phyloP scores from a whole-genome alignment of 2,329 filamentous ascomycete genomes.

The Aaosphaeria arxii region DNA sequence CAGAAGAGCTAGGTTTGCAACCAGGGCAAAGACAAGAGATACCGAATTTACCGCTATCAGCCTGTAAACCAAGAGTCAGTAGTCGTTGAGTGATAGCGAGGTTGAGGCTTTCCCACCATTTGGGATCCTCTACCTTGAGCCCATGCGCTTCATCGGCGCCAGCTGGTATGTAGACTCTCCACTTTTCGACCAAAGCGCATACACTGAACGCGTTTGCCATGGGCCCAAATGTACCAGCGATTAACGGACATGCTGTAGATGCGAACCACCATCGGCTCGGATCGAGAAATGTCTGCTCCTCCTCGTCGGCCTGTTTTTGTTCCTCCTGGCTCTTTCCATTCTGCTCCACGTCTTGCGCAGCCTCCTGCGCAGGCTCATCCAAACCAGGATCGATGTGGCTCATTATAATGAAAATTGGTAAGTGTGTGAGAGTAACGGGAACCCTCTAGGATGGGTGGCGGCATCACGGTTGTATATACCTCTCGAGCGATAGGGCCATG shows the following conservation, averaged over 20 bases:
- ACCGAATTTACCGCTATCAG: conserved; percentile 55
- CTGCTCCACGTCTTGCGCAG: conserved; percentile 45
- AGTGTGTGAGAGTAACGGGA: no score
- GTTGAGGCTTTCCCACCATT: conserved; percentile 38
- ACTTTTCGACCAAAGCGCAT: conserved; percentile 55
- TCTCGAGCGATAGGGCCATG: no score
- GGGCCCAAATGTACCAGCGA: conserved; percentile 55
- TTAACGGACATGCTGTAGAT: conserved; percentile 56
- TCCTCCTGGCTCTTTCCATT: conserved; percentile 24
- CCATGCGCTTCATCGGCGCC: conserved; percentile 45
- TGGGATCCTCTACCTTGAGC: conserved; percentile 50
- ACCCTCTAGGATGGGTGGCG: no score
- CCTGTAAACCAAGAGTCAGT: conserved; percentile 25
- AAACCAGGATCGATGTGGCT: conserved; percentile 49
- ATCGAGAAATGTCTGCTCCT: conserved; percentile 43
- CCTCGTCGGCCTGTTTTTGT: conserved; percentile 34
- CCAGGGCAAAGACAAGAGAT: conserved; percentile 53
- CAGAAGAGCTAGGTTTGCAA: conserved; percentile 54
- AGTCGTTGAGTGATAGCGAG: background rate
- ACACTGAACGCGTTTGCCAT: conserved; percentile 56
- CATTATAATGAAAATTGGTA: conserved; percentile 10
- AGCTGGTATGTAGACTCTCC: conserved; percentile 52
- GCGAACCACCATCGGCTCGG: conserved; percentile 60
- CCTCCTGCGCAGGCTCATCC: conserved; percentile 47
- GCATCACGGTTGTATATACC: no score